Conservation (phyloP, 352 stramenopile species). For the Phytophthora agathidicida region DNA sequence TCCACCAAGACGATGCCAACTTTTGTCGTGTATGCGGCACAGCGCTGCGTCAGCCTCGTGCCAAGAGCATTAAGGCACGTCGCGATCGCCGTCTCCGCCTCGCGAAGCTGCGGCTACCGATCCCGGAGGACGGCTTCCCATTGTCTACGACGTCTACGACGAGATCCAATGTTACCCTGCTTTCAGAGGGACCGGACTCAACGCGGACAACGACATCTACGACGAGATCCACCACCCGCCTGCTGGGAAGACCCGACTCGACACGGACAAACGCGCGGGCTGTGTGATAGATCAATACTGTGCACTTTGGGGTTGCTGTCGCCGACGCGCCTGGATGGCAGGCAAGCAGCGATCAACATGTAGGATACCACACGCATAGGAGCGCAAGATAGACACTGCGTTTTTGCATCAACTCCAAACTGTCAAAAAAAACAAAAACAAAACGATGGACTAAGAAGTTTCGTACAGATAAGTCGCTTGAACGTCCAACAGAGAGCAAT, state of each 20-base stretch:
- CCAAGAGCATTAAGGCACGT: slow-evolving; percentile 66
- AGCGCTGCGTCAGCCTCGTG: slow-evolving; percentile 55
- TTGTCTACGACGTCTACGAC: slow-evolving; percentile 67
- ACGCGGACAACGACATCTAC: slow-evolving; percentile 58
- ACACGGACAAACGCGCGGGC: slow-evolving; percentile 6
- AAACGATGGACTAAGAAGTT: too few species aligned
- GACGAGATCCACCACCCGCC: slow-evolving; percentile 51
- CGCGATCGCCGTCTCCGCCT: slow-evolving; percentile 60
- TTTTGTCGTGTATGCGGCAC: slow-evolving; percentile 82
- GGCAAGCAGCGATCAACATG: slow-evolving; percentile 1
- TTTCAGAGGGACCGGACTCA: slow-evolving; percentile 35
- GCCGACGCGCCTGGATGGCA: not conserved
- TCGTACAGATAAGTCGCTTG: too few species aligned
- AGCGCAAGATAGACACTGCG: slow-evolving; percentile 19
- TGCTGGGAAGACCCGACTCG: slow-evolving; percentile 36
- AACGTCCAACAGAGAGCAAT: too few species aligned
- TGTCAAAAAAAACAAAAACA: not conserved
- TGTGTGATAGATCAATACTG: slow-evolving; percentile 10
- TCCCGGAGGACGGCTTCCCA: slow-evolving; percentile 34
- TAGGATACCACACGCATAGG: slow-evolving; percentile 22
- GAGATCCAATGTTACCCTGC: slow-evolving; percentile 57
- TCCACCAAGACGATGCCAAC: slow-evolving; percentile 83
- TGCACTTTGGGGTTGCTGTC: slow-evolving; percentile 5
- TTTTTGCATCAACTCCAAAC: slow-evolving; percentile 13
- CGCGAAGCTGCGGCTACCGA: slow-evolving; percentile 58